Conservation (phyloP, 2,329 filamentous ascomycete species). For the Fusarium xyrophilum region DNA sequence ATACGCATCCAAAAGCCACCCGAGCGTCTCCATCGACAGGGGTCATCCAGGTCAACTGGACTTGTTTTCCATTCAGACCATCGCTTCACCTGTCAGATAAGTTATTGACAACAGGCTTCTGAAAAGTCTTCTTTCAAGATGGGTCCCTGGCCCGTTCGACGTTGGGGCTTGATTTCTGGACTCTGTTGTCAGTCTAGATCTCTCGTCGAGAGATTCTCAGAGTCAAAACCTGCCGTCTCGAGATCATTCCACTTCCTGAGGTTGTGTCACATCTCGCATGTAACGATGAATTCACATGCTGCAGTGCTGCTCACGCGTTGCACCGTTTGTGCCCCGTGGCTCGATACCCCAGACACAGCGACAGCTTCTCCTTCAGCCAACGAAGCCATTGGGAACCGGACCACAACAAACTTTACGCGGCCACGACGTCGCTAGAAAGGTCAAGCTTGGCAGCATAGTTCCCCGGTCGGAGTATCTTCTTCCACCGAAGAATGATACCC, state of each 20-base stretch:
- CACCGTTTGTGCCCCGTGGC: neutral
- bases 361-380: neutral
- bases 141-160: slow-evolving; percentile 6
- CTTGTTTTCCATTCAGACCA: slow-evolving; percentile 12
- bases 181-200: slow-evolving; percentile 2
- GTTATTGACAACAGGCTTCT: slow-evolving; percentile 3
- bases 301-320: slow-evolving; percentile 9
- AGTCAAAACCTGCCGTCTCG: neutral
- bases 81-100: slow-evolving; percentile 18
- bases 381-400: neutral
- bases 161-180: neutral
- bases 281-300: neutral
- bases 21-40: slow-evolving; percentile 27
- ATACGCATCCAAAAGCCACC: slow-evolving; percentile 26
- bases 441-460: neutral
- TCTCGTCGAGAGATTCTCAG: neutral
- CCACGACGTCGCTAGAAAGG: neutral
- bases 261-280: slow-evolving; percentile 26
- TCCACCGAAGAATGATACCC: neutral
- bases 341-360: neutral
- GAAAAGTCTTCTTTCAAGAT: slow-evolving; percentile 5
- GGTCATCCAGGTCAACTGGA: slow-evolving; percentile 25
- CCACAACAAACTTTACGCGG: neutral
- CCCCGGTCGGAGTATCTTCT: neutral
- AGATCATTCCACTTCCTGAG: slow-evolving; percentile 11